These are phyloP conservation scores for Ceraceosorus bombacis DNA, from an alignment of 1,284 basidiomycete genomes.

Conservation along the genomic window DNA sequence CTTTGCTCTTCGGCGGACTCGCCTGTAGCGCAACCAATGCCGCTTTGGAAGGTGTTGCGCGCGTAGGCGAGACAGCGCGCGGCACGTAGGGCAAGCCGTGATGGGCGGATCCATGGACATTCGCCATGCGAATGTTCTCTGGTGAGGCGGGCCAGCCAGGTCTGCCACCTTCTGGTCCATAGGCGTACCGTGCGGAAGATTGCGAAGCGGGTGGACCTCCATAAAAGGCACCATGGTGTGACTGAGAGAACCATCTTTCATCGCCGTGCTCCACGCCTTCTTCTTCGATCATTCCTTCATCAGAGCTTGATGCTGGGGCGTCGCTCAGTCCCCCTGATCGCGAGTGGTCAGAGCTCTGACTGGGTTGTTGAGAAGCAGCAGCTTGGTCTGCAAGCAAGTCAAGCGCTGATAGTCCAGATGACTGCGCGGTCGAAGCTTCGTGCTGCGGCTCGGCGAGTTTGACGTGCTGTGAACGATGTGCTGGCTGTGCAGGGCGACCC, in stretches of 20 bases:
- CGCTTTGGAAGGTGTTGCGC: neutral
- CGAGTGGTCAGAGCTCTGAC: conserved; percentile 35
- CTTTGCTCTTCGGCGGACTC: conserved; percentile 15
- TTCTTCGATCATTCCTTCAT: conserved; percentile 5
- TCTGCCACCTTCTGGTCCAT: conserved; percentile 4
- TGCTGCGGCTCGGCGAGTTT: neutral
- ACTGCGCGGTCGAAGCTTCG: neutral
- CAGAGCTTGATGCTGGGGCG: neutral
- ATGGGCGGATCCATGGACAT: too few species aligned
- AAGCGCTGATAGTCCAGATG: conserved; percentile 33
- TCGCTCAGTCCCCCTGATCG: conserved; percentile 8
- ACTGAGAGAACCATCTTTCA: too few species aligned
- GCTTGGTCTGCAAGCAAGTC: conserved; percentile 48
- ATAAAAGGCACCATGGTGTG: too few species aligned
- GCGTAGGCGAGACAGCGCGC: neutral
- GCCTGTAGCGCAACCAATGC: neutral
- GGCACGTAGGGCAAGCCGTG: too few species aligned
- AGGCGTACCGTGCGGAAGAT: neutral
- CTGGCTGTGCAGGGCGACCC: neutral
- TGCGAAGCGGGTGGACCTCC: too few species aligned
- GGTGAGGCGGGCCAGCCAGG: too few species aligned
- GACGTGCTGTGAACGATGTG: neutral
- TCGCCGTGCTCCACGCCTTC: too few species aligned
- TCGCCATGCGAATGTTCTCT: too few species aligned
- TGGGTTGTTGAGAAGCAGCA: conserved; percentile 39